A percentile compares a stretch with the other conserved stretches of the same genome.
Evolutionary conservation across 495 filamentous ascomycete genomes (phyloP).

Genomic region (Terfezia claveryi): DNA sequence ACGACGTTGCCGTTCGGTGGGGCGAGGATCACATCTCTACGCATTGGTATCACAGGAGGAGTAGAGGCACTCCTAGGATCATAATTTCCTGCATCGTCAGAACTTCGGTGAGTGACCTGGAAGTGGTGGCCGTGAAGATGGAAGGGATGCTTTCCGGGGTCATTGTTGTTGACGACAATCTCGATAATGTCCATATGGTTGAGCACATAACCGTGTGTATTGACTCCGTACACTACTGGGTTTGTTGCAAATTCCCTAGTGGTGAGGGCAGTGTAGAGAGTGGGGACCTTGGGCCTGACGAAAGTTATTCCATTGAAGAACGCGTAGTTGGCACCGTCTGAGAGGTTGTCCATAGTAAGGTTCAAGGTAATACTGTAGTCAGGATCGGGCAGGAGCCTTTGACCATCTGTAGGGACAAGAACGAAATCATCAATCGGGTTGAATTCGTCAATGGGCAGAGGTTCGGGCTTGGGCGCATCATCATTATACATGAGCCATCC

Average conservation of each 20-base stretch:
- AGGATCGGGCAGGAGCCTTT: slow-evolving; percentile 31
- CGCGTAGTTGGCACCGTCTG: slow-evolving; percentile 58
- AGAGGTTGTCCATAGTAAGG: slow-evolving; percentile 47
- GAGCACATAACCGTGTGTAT: slow-evolving; percentile 47
- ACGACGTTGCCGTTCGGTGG: slow-evolving; percentile 32
- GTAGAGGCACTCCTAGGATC: slow-evolving; percentile 21
- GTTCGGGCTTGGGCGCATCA: slow-evolving; percentile 31
- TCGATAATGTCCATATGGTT: slow-evolving; percentile 47
- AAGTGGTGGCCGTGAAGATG: slow-evolving; percentile 77
- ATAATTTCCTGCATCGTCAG: slow-evolving; percentile 31
- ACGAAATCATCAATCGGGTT: slow-evolving; percentile 50
- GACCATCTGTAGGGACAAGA: slow-evolving; percentile 43
- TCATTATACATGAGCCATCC: slow-evolving; percentile 60
- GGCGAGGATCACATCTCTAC: slow-evolving; percentile 29
- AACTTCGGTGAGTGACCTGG: slow-evolving; percentile 36
- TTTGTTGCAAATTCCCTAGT: slow-evolving; percentile 40
- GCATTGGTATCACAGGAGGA: slow-evolving; percentile 29
- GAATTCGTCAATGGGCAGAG: slow-evolving; percentile 34
- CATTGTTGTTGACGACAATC: slow-evolving; percentile 60
- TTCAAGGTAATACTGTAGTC: slow-evolving; percentile 40
- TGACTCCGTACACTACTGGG: slow-evolving; percentile 45
- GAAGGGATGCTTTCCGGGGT: slow-evolving; percentile 58
- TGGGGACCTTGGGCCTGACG: slow-evolving; percentile 50
- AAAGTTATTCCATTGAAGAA: slow-evolving; percentile 71
- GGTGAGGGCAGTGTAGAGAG: slow-evolving; percentile 51